Conservation (phyloP, 352 stramenopile genomes). For the Phytopythium boreale region DNA sequence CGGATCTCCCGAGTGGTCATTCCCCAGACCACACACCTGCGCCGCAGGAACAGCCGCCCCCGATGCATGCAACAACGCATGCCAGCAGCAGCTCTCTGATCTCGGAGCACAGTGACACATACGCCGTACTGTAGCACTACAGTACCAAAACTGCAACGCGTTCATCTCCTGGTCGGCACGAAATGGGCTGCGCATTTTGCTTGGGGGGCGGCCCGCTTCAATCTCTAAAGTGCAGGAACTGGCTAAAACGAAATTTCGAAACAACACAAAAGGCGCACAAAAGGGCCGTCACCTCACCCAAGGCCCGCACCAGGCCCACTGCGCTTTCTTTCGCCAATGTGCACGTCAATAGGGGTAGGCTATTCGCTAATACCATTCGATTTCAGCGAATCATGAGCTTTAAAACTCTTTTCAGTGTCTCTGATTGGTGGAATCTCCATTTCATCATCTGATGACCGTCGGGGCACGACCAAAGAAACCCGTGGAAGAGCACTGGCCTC, state of each 20-base stretch:
- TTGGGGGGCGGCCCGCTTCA: too few relatives aligned
- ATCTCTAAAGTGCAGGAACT: too few relatives aligned
- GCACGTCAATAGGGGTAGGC: background rate
- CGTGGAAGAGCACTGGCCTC: background rate
- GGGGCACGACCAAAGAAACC: background rate
- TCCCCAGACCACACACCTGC: background rate
- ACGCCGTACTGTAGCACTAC: too few relatives aligned
- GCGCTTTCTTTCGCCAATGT: background rate
- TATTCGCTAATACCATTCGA: background rate
- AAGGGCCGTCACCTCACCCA: background rate
- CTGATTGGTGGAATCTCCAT: background rate
- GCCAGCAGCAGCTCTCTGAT: background rate
- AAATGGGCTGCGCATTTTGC: background rate
- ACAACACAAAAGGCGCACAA: background rate
- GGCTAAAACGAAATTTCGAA: conserved; percentile 1
- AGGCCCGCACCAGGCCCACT: background rate
- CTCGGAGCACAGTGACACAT: background rate
- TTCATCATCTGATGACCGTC: conserved; percentile 7
- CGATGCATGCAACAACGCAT: too few relatives aligned
- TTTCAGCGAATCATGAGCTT: background rate
- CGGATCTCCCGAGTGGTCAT: background rate
- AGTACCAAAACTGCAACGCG: background rate
- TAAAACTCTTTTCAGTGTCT: background rate
- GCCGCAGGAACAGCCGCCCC: background rate
- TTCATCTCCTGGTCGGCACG: background rate